phyloP scores from a whole-genome alignment of 306 rosid genomes.

The Acacia crassicarpa region DNA sequence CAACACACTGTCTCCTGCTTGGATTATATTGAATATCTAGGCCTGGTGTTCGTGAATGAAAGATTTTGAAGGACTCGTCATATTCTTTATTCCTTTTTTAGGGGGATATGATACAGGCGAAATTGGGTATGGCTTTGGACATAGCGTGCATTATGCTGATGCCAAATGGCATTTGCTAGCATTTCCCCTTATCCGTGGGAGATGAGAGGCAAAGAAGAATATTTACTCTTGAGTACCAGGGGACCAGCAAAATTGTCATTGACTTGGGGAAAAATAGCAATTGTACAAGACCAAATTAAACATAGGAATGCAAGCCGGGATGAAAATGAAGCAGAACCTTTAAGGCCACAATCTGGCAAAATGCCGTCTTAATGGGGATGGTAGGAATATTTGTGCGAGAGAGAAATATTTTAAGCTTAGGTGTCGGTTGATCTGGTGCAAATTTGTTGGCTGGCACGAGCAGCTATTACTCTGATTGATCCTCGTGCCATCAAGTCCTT shows the following conservation, averaged over 20 bases:
- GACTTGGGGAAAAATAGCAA: not conserved
- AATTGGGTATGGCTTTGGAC: too few species aligned
- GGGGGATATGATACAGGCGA: too few species aligned
- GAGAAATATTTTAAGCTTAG: conserved; percentile 11
- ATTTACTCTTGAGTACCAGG: not conserved
- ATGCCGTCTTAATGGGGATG: not conserved
- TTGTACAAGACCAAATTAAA: not conserved
- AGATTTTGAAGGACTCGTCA: too few species aligned
- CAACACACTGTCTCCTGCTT: not conserved
- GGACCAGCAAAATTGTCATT: conserved; percentile 5
- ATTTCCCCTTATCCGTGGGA: not conserved
- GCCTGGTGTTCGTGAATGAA: not conserved
- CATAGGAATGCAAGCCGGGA: not conserved
- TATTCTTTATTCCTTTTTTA: too few species aligned
- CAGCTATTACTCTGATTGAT: conserved; percentile 31
- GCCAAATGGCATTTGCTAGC: too few species aligned
- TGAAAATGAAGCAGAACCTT: not conserved
- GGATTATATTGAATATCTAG: not conserved
- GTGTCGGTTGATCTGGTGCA: conserved; percentile 41
- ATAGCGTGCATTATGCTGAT: too few species aligned
- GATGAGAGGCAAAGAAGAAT: not conserved
- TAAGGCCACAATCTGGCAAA: not conserved
- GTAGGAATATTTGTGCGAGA: not conserved
- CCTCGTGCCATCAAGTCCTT: conserved; percentile 40
- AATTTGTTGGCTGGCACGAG: conserved; percentile 43